Percentiles rank a stretch among this genome's conserved stretches.
phyloP scores from a whole-genome alignment of 192 early-diverging fungal species.

The Rhizoclosmatium sp. region DNA sequence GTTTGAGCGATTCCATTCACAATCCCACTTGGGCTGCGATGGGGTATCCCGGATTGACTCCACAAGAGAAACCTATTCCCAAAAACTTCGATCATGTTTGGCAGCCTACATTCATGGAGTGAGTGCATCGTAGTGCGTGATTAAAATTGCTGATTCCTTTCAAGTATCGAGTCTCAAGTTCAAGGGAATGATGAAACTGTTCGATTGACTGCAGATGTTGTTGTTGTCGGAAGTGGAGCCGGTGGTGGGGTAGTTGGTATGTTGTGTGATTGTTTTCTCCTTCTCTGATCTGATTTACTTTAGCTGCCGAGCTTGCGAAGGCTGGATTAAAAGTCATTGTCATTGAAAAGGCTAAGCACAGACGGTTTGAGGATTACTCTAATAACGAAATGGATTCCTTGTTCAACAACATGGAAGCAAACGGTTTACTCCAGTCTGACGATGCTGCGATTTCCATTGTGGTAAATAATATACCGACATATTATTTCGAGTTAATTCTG shows the following conservation, averaged over 20 bases:
- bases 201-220: slow-evolving; percentile 59
- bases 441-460: slow-evolving; percentile 64
- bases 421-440: slow-evolving; percentile 53
- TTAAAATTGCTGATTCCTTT: neutral
- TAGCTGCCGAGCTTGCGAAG: slow-evolving; percentile 72
- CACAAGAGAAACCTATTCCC: slow-evolving; percentile 50
- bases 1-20: too few relatives aligned
- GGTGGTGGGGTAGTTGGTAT: slow-evolving; percentile 73
- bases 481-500: too few relatives aligned
- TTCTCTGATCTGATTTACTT: too few relatives aligned
- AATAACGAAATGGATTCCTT: slow-evolving; percentile 61
- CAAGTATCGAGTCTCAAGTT: slow-evolving; percentile 38
- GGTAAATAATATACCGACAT: too few relatives aligned
- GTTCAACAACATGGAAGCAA: slow-evolving; percentile 63
- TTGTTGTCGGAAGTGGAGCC: slow-evolving; percentile 75
- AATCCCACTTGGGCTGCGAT: slow-evolving; percentile 54
- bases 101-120: slow-evolving; percentile 60
- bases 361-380: slow-evolving; percentile 58
- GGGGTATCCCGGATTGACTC: slow-evolving; percentile 63
- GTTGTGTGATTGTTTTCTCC: too few relatives aligned
- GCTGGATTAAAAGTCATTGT: slow-evolving; percentile 75
- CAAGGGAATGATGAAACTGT: slow-evolving; percentile 16
- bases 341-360: slow-evolving; percentile 79
- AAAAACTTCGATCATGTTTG: slow-evolving; percentile 54
- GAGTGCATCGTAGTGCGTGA: neutral